phyloP scores from a whole-genome alignment of 495 filamentous ascomycete species.

The Parachaetomium inaequale region DNA sequence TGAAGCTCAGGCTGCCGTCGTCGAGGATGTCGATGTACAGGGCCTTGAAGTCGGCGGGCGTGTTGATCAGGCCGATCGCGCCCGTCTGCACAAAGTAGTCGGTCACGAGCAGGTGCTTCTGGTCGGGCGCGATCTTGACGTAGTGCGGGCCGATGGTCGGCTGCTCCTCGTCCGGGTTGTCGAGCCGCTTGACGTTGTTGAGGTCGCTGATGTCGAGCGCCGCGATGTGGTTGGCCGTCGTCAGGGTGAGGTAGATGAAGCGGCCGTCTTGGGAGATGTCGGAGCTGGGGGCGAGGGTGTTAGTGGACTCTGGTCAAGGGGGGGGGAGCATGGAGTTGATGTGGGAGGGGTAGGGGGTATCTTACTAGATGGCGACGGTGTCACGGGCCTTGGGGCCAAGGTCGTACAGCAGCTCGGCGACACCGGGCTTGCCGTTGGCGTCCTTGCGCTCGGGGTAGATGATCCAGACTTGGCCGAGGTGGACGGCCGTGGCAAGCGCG shows the following conservation, averaged over 20 bases:
- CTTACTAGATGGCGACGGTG: slow-evolving; percentile 53
- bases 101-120: slow-evolving; percentile 59
- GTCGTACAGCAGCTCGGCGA: slow-evolving; percentile 56
- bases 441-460: slow-evolving; percentile 59
- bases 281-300: slow-evolving; percentile 25
- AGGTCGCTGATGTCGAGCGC: slow-evolving; percentile 62
- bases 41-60: slow-evolving; percentile 59
- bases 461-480: slow-evolving; percentile 61
- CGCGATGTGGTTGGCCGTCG: slow-evolving; percentile 60
- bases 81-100: slow-evolving; percentile 67
- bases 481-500: slow-evolving; percentile 59
- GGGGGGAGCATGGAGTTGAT: background rate
- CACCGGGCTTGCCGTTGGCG: slow-evolving; percentile 51
- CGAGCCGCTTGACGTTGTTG: slow-evolving; percentile 56
- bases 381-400: slow-evolving; percentile 55
- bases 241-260: slow-evolving; percentile 58
- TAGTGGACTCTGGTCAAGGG: background rate
- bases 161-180: slow-evolving; percentile 56
- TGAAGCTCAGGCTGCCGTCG: slow-evolving; percentile 54
- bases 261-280: slow-evolving; percentile 59
- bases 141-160: slow-evolving; percentile 61
- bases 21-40: slow-evolving; percentile 57
- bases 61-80: slow-evolving; percentile 58
- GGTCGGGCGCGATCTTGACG: slow-evolving; percentile 61
- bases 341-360: background rate